Evolutionary conservation across 208 protist genomes (phyloP).

Genomic region (Trypanosoma melophagium): DNA sequence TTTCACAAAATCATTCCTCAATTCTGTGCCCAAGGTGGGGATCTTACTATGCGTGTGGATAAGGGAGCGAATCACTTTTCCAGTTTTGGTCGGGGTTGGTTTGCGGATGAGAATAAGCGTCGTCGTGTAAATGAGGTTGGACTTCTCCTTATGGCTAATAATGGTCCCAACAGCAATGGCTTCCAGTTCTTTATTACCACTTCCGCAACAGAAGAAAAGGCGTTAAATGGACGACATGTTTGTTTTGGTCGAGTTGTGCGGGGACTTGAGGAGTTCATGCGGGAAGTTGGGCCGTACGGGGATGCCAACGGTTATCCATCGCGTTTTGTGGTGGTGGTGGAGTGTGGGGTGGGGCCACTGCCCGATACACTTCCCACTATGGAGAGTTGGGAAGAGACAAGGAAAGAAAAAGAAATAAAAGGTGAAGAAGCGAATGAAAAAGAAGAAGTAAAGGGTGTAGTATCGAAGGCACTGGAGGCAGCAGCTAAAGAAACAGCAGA

Average conservation of each 20-base stretch:
- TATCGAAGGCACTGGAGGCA: no score
- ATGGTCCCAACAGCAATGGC: conserved; percentile 91
- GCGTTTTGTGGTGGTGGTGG: conserved; percentile 68
- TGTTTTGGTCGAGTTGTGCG: conserved; percentile 63
- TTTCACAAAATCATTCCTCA: conserved; percentile 92
- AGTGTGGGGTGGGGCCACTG: conserved; percentile 63
- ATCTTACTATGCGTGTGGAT: conserved; percentile 95
- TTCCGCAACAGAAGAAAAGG: conserved; percentile 41
- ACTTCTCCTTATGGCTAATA: conserved; percentile 91
- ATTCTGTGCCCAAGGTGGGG: conserved; percentile 93
- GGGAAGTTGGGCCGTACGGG: conserved; percentile 59
- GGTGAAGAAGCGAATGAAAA: neutral
- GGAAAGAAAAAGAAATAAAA: neutral
- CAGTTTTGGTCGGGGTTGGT: conserved; percentile 83
- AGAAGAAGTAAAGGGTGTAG: neutral
- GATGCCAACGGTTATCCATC: conserved; percentile 66
- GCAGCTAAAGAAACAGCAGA: neutral
- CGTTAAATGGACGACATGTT: conserved; percentile 66
- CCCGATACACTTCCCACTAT: conserved; percentile 13
- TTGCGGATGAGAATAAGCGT: conserved; percentile 93
- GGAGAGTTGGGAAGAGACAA: neutral
- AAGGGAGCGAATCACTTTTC: conserved; percentile 85
- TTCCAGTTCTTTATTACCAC: conserved; percentile 94
- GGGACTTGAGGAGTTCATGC: conserved; percentile 60
- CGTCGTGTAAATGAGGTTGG: conserved; percentile 84